Evolutionary conservation across 164 flowering plant genomes (phyloP).

Genomic region (Paratinospora sagittata): DNA sequence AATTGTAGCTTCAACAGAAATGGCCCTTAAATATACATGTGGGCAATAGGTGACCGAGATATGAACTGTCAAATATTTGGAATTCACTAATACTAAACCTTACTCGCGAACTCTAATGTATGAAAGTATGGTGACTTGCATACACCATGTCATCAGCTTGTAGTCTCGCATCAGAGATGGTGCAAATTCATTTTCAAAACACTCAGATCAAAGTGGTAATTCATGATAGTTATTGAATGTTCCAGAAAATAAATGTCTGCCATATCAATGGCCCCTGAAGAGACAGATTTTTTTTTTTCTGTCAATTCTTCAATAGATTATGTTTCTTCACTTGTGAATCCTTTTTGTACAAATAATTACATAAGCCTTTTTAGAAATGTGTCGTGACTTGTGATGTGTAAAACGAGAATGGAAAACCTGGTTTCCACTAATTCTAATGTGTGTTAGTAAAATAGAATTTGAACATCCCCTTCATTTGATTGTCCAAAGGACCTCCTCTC

Average conservation of each 20-base stretch:
- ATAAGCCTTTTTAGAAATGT: background rate
- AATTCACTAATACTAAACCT: background rate
- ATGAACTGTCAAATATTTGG: background rate
- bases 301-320: too few species aligned
- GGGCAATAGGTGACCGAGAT: background rate
- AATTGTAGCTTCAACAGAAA: background rate
- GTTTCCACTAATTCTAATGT: background rate
- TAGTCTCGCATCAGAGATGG: background rate
- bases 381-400: background rate
- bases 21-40: background rate
- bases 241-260: too few species aligned
- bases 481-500: background rate
- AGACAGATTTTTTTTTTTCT: too few species aligned
- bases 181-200: background rate
- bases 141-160: background rate
- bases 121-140: background rate
- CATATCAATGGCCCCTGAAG: too few species aligned
- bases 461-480: background rate
- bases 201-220: background rate
- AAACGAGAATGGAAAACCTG: background rate
- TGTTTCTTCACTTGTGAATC: background rate
- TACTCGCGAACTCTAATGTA: background rate
- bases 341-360: background rate
- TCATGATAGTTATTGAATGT: background rate
- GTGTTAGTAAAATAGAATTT: background rate